Evolutionary conservation across 2,329 filamentous ascomycete species (phyloP), one percentile per base, ranked within the genome.

Genomic region (Colletotrichum shisoi): DNA sequence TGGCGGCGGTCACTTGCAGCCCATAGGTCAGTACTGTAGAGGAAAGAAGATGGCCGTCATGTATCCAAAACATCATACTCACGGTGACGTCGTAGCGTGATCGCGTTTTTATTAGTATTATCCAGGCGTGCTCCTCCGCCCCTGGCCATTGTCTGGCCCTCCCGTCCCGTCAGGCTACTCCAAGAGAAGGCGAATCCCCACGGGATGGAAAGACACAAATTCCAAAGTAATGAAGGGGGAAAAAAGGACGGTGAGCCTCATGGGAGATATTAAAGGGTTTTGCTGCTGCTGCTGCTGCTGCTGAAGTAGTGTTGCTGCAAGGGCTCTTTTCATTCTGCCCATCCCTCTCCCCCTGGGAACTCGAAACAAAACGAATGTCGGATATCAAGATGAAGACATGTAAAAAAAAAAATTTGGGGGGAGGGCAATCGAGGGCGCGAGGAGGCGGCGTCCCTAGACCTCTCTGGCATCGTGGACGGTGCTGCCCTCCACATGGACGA

Each of bases 401-500:
- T 8, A 31, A 31, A 31, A 31, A 31, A 31, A 31, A 31, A 31
- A 8, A 31, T 8, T n/a, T n/a, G n/a, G 27, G 27, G 27, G 27
- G 27, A 31, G 27, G 27, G 27, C 4, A 8, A 31, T 31, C 27
- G 27, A 31, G 27, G 27, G 27, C 27, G 27, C 15, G 40, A 21
- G 21, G 24, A 5, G 39, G 11, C 9, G 7, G 42, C 44, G 19
- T 21, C 6, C 27, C 44, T 59, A 59, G 4, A 48, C 44, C 2
- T 8, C 24, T 8, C 19, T 39, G 45, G 17, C 27, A 24, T 58
- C 19, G 8, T 46, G 19, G 44, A 2, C 37, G 6, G 8, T 24
- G 39, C 48, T 4, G 27, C 48, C 9, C 19, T 64, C 62, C 42
- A 64, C 42, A 49, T 59, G 7, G 40, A 64, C 11, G 21, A 64